Percentiles rank a stretch among this genome's conserved stretches.
Evolutionary conservation across 139 green algal species (phyloP).

Genomic region (Medakamo hakoo): DNA sequence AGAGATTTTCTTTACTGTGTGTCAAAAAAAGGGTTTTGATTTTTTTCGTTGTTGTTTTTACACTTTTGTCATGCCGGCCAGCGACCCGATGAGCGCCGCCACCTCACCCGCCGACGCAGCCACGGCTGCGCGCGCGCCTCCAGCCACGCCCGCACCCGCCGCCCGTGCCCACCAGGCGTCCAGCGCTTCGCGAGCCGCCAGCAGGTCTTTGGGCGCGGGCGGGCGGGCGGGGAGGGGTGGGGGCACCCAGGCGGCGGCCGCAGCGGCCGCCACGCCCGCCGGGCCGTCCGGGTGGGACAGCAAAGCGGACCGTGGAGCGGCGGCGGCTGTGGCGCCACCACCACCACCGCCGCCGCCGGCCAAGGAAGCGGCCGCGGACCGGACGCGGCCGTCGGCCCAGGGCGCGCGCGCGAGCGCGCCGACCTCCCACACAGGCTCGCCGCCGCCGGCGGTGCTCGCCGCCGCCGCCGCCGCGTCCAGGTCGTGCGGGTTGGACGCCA

Average conservation of each 20-base stretch:
- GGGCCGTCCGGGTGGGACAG: no score
- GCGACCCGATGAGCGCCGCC: neutral
- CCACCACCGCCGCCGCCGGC: no score
- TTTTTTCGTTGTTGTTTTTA: no score
- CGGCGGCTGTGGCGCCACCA: neutral
- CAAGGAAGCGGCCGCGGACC: neutral
- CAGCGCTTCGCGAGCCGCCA: neutral
- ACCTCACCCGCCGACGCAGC: neutral
- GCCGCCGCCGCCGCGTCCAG: no score
- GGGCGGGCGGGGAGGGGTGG: neutral
- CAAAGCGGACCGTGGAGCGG: neutral
- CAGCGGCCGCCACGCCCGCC: no score
- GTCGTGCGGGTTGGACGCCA: neutral
- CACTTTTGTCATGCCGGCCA: neutral
- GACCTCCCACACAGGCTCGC: neutral
- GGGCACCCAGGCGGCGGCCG: no score
- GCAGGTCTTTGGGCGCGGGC: neutral
- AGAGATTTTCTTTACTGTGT: neutral
- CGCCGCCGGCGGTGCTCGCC: no score
- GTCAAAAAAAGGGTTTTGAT: neutral
- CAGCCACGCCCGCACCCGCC: neutral
- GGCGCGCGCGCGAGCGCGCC: neutral
- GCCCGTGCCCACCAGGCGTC: neutral
- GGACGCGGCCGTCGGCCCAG: neutral
- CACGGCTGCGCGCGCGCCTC: neutral